Conservation (phyloP, 2,329 filamentous ascomycete genomes). For the Amphichorda felina region DNA sequence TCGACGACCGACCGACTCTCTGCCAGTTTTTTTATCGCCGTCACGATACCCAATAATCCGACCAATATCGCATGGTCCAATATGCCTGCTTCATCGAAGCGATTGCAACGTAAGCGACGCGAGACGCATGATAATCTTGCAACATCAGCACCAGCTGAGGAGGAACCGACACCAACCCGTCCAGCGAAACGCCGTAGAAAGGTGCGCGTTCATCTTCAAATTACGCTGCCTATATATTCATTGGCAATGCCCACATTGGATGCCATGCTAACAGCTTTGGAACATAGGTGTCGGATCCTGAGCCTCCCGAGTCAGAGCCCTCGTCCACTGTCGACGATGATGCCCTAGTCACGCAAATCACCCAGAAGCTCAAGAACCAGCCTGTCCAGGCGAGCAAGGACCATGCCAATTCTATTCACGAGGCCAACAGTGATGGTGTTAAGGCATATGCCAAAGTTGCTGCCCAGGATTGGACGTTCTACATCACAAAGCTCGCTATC, state of each 20-base stretch:
- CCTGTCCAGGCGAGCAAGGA: conserved; percentile 48
- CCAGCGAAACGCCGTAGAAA: conserved; percentile 55
- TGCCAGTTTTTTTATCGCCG: too few species aligned
- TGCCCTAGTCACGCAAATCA: conserved; percentile 42
- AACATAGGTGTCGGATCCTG: not conserved
- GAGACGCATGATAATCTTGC: conserved; percentile 24
- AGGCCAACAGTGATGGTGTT: conserved; percentile 48
- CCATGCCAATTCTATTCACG: conserved; percentile 52
- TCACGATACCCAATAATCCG: too few species aligned
- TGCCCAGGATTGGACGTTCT: conserved; percentile 75
- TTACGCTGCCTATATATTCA: not conserved
- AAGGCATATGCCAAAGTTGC: conserved; percentile 75
- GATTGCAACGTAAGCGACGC: conserved; percentile 23
- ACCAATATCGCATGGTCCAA: too few species aligned
- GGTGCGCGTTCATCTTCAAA: conserved; percentile 18
- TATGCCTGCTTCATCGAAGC: conserved; percentile 26
- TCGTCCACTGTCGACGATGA: conserved; percentile 31
- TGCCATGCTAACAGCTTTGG: too few species aligned
- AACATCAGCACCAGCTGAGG: conserved; percentile 22
- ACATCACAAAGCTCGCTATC: conserved; percentile 62
- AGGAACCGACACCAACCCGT: conserved; percentile 46
- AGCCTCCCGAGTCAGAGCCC: conserved; percentile 1
- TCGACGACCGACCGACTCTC: too few species aligned
- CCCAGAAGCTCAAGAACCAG: conserved; percentile 35
- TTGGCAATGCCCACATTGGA: too few species aligned